Evolutionary conservation across 1,139 yeast genomes (phyloP), one percentile per base, ranked within the genome.

Genomic region (Barnettozyma hawaiiensis): DNA sequence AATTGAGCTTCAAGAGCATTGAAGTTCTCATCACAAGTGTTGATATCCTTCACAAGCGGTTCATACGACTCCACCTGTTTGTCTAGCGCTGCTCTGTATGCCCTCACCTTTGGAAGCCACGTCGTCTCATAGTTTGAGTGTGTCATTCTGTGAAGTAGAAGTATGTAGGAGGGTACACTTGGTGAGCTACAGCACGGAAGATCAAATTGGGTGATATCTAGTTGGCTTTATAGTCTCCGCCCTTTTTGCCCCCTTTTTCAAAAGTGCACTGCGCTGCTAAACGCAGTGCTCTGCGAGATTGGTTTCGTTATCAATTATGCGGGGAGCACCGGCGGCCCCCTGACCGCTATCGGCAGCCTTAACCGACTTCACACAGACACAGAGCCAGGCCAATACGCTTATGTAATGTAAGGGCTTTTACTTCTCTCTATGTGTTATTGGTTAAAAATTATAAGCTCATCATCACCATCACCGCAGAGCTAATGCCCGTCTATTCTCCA

Each of bases 101-200:
- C 45, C 16, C 44, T 34, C 37, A 54, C 50, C 48, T 49, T 53
- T 41, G 58, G 58, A 4, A 42, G 40, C 47, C 51, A 54, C 4
- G 26, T 36, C 36, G 49, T 37, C 37, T 52, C 45, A 39, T 44
- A 46, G 15, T 38, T 26, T 5, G 35, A 37, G 12, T 8, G 3
- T 31, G 33, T 31, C 33, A 31, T 26, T 14, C n/a, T n/a, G n/a
- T n/a, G n/a, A n/a, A n/a, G n/a, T n/a, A n/a, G n/a, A n/a, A n/a
- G n/a, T n/a, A n/a, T n/a, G n/a, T n/a, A n/a, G n/a, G n/a, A n/a
- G 6, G 16, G 15, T 3, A 4, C 16, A 14, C 7, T n/a, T 14
- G 15, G 29, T 26, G 14, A 24, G 12, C 3, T 26, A 6, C 10
- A 26, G 2, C 3, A n/a, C 7, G 11, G 14, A 9, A n/a, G 29